These are phyloP conservation scores for Phyllosticta citrichinensis DNA, from an alignment of 2,329 filamentous ascomycete species.

Conservation along the genomic window DNA sequence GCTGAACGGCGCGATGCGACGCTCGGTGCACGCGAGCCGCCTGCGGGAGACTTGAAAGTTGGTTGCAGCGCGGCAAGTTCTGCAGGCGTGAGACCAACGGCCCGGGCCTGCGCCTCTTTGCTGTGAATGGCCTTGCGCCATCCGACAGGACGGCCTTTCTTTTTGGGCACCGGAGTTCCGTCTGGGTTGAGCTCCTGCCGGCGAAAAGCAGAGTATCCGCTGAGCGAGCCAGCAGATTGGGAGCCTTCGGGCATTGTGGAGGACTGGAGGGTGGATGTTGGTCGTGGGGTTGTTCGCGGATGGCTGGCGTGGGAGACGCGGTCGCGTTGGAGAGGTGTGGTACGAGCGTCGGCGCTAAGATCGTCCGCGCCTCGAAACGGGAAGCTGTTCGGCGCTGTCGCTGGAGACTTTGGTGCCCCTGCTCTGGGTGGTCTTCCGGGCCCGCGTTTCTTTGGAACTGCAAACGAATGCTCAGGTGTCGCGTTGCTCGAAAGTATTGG, in stretches of 20 bases:
- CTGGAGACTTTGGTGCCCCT: neutral
- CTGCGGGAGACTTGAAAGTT: neutral
- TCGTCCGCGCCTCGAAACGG: neutral
- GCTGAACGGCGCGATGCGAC: slow-evolving; percentile 12
- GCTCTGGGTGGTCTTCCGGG: neutral
- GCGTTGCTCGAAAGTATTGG: neutral
- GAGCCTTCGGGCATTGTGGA: slow-evolving; percentile 13
- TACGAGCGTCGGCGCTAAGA: neutral
- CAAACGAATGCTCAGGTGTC: neutral
- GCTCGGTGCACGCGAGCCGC: slow-evolving; percentile 23
- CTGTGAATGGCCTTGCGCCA: slow-evolving; percentile 39
- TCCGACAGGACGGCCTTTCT: slow-evolving; percentile 39
- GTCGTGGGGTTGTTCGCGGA: neutral
- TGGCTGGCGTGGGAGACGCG: neutral
- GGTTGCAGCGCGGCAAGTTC: neutral
- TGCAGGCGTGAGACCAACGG: slow-evolving; percentile 13
- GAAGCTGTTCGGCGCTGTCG: neutral
- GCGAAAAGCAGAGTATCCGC: slow-evolving; percentile 36
- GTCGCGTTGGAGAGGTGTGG: slow-evolving; percentile 6
- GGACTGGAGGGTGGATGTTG: neutral
- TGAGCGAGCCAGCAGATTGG: slow-evolving; percentile 11
- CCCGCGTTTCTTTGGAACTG: neutral
- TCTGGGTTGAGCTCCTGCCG: slow-evolving; percentile 20
- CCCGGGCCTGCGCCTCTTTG: slow-evolving; percentile 19
- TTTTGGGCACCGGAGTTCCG: slow-evolving; percentile 28